Percentiles rank a stretch among this genome's conserved stretches.
phyloP scores from a whole-genome alignment of 352 stramenopile genomes.

The Phytophthora pseudosyringae region DNA sequence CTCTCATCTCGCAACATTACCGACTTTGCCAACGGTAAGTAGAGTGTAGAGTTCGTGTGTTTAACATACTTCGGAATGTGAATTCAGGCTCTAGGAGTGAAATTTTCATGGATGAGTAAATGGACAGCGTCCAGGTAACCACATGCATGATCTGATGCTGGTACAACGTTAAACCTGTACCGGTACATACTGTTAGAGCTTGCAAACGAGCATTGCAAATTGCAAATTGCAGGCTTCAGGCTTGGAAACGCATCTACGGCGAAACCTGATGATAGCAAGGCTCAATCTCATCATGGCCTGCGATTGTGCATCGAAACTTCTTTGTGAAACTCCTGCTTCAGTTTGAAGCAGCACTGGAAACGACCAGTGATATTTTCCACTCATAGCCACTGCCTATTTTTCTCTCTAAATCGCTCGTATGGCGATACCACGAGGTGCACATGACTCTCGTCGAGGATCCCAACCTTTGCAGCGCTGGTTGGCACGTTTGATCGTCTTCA shows the following conservation, averaged over 20 bases:
- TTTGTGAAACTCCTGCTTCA: slow-evolving; percentile 4
- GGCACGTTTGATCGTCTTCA: slow-evolving; percentile 17
- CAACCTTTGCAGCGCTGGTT: slow-evolving; percentile 18
- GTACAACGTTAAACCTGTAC: too few relatives aligned
- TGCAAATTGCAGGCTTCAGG: not conserved
- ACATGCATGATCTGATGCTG: too few relatives aligned
- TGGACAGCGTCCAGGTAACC: too few relatives aligned
- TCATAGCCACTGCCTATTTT: not conserved
- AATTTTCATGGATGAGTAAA: too few relatives aligned
- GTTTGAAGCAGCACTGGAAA: not conserved
- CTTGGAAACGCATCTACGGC: not conserved
- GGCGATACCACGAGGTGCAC: not conserved
- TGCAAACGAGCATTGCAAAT: not conserved
- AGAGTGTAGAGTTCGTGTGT: too few relatives aligned
- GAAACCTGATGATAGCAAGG: too few relatives aligned
- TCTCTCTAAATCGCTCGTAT: not conserved
- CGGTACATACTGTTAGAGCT: too few relatives aligned
- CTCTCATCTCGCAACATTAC: too few relatives aligned
- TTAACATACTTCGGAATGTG: too few relatives aligned
- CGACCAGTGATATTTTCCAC: not conserved
- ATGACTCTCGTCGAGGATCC: not conserved
- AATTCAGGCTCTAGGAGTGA: too few relatives aligned
- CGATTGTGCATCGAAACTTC: not conserved
- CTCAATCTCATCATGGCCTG: too few relatives aligned
- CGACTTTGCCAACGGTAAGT: too few relatives aligned